Conservation (phyloP, 2,329 filamentous ascomycete species). For the Fusarium haematococcum region DNA sequence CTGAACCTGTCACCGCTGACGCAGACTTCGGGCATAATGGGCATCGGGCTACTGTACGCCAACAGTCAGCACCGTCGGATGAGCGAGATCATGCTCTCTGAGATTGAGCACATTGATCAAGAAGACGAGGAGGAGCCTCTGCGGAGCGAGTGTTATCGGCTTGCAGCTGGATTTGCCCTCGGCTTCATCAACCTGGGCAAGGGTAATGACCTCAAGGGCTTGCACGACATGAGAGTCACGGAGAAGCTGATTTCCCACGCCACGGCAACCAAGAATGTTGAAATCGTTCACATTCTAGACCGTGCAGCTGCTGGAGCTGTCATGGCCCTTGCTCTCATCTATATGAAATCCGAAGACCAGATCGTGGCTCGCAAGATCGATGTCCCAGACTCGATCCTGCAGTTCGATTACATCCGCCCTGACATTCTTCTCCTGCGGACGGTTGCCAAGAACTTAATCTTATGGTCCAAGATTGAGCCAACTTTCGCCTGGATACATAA, state of each 20-base stretch:
- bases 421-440: slow-evolving; percentile 93
- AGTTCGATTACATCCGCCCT: slow-evolving; percentile 95
- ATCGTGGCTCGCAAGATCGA: slow-evolving; percentile 92
- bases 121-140: slow-evolving; percentile 87
- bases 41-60: slow-evolving; percentile 93
- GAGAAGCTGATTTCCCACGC: slow-evolving; percentile 89
- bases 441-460: slow-evolving; percentile 88
- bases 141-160: slow-evolving; percentile 93
- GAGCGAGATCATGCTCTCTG: slow-evolving; percentile 99
- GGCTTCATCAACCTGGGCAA: slow-evolving; percentile 96
- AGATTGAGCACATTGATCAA: slow-evolving; percentile 87
- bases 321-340: slow-evolving; percentile 89
- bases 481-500: slow-evolving; percentile 79
- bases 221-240: slow-evolving; percentile 93
- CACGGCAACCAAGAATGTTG: slow-evolving; percentile 89
- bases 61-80: slow-evolving; percentile 96
- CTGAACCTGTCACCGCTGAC: slow-evolving; percentile 92
- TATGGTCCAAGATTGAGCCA: slow-evolving; percentile 88
- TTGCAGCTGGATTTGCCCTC: slow-evolving; percentile 92
- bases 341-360: slow-evolving; percentile 94
- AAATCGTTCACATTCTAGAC: slow-evolving; percentile 92
- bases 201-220: slow-evolving; percentile 85
- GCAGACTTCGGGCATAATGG: slow-evolving; percentile 97
- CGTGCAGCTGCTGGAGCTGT: slow-evolving; percentile 94
- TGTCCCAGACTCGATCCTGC: slow-evolving; percentile 87